phyloP scores from a whole-genome alignment of 495 filamentous ascomycete species.

The Monascus purpureus region DNA sequence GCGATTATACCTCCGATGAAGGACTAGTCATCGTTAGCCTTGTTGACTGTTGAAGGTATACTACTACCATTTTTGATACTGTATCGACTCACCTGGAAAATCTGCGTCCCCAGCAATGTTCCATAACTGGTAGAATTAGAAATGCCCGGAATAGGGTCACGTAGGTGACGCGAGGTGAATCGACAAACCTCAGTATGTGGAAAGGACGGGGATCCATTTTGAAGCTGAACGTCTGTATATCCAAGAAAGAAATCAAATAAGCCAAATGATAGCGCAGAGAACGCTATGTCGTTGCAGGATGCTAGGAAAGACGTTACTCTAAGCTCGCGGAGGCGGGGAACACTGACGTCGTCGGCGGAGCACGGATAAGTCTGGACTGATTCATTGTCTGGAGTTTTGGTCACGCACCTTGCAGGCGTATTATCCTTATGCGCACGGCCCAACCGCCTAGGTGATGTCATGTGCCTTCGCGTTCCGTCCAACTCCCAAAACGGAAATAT shows the following conservation, averaged over 20 bases:
- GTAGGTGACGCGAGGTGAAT: conserved; percentile 1
- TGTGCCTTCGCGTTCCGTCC: conserved; percentile 23
- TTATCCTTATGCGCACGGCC: neutral
- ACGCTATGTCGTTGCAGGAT: too few relatives aligned
- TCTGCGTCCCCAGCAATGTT: conserved; percentile 59
- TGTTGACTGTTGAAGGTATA: neutral
- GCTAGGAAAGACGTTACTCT: too few relatives aligned
- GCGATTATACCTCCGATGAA: conserved; percentile 67
- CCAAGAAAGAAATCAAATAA: conserved; percentile 50
- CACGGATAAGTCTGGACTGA: too few relatives aligned
- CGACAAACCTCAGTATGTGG: conserved; percentile 59
- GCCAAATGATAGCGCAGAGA: too few relatives aligned
- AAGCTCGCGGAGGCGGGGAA: too few relatives aligned
- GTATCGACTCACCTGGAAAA: conserved; percentile 63
- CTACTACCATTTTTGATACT: neutral
- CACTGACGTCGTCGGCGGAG: conserved; percentile 36
- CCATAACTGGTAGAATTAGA: conserved; percentile 49
- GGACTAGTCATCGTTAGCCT: conserved; percentile 30
- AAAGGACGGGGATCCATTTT: conserved; percentile 52
- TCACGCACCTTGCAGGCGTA: neutral
- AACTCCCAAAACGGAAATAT: conserved; percentile 28
- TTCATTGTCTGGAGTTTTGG: neutral
- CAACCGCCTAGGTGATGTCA: conserved; percentile 23
- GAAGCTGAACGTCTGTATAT: conserved; percentile 10
- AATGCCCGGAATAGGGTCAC: neutral